These are phyloP conservation scores for Boeremia lycopersici DNA, from an alignment of 2,329 filamentous ascomycete genomes.

Conservation along the genomic window DNA sequence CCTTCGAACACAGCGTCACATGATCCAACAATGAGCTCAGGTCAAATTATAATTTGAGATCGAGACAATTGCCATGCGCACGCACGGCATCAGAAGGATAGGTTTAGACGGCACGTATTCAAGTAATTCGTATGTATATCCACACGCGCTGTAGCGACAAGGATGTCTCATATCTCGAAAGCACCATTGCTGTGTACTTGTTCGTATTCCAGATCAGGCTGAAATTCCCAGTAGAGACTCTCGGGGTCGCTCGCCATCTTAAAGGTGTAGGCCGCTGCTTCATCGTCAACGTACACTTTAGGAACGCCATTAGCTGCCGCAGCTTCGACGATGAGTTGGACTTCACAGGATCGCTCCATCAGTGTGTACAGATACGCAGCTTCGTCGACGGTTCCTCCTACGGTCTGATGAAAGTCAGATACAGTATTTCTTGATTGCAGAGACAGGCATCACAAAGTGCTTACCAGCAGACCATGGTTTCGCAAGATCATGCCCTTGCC, in stretches of 20 bases:
- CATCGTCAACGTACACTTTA: constrained; percentile 62
- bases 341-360: constrained; percentile 70
- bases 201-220: constrained; percentile 58
- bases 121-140: too few species aligned
- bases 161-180: constrained; percentile 24
- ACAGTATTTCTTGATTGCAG: too few species aligned
- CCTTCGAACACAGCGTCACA: neutral
- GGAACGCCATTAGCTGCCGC: constrained; percentile 61
- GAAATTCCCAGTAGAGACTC: constrained; percentile 58
- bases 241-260: constrained; percentile 56
- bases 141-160: too few species aligned
- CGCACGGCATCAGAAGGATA: too few species aligned
- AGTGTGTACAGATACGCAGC: constrained; percentile 72
- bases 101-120: too few species aligned
- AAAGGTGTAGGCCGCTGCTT: constrained; percentile 61
- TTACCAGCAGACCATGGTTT: constrained; percentile 70
- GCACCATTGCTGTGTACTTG: constrained; percentile 36
- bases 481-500: constrained; percentile 69
- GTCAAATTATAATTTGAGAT: too few species aligned
- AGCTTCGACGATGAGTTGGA: constrained; percentile 72
- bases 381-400: constrained; percentile 75
- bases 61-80: too few species aligned
- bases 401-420: constrained; percentile 53
- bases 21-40: too few species aligned
- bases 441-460: neutral